These are phyloP conservation scores for Venturia carpophila DNA, from an alignment of 2,329 filamentous ascomycete species.

Conservation along the genomic window DNA sequence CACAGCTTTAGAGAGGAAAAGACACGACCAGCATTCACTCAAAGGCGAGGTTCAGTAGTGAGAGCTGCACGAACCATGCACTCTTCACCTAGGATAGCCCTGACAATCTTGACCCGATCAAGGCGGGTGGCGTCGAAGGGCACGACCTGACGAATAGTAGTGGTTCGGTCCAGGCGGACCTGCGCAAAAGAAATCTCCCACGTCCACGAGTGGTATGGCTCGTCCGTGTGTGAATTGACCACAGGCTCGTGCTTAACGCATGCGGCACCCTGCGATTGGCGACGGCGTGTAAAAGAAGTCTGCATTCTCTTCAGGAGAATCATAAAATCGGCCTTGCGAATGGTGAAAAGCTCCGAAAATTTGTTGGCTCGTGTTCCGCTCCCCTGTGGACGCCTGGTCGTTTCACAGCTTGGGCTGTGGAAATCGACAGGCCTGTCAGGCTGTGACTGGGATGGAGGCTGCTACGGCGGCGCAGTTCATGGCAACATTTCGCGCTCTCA, in stretches of 20 bases:
- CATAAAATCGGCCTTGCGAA: background rate
- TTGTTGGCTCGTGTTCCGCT: background rate
- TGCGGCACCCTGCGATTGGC: slow-evolving; percentile 2
- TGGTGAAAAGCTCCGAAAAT: slow-evolving; percentile 1
- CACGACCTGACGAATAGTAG: background rate
- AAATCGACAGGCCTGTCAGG: background rate
- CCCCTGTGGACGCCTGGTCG: background rate
- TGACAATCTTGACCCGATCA: slow-evolving; percentile 1
- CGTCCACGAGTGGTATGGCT: background rate
- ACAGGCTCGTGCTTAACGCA: background rate
- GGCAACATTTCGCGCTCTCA: background rate
- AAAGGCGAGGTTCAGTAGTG: slow-evolving; percentile 2
- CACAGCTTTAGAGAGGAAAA: slow-evolving; percentile 1
- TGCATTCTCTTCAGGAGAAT: slow-evolving; percentile 1
- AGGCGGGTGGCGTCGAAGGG: background rate
- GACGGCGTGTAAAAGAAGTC: background rate
- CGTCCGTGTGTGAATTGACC: background rate
- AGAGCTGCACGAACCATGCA: background rate
- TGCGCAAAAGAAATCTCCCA: slow-evolving; percentile 6
- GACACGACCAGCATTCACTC: background rate
- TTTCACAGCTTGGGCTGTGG: slow-evolving; percentile 1
- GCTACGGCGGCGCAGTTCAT: background rate
- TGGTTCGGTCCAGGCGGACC: background rate
- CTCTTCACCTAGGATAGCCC: background rate
- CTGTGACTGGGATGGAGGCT: background rate